phyloP scores from a whole-genome alignment of 305 asterid species.

The Fraxinus latifolia region DNA sequence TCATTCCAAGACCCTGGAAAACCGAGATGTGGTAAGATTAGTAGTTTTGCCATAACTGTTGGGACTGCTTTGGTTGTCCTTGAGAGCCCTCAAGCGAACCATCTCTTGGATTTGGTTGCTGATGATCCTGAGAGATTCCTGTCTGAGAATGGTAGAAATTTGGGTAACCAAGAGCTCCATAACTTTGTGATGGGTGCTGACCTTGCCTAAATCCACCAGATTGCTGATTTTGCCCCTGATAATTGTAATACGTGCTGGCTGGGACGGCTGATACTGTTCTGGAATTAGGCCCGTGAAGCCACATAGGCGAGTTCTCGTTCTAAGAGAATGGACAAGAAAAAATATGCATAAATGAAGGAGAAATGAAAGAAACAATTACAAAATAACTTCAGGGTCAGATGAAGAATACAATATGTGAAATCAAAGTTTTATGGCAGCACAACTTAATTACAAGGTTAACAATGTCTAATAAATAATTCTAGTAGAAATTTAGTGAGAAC shows the following conservation, averaged over 20 bases:
- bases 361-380: neutral
- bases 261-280: conserved; percentile 67
- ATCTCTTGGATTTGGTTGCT: conserved; percentile 58
- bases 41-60: conserved; percentile 75
- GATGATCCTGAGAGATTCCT: conserved; percentile 64
- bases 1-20: conserved; percentile 46
- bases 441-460: neutral
- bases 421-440: neutral
- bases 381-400: neutral
- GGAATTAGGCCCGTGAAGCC: conserved; percentile 79
- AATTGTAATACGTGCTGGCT: conserved; percentile 51
- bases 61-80: conserved; percentile 75
- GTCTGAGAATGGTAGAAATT: conserved; percentile 66
- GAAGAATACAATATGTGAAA: neutral
- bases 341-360: neutral
- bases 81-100: conserved; percentile 58
- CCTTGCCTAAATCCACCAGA: conserved; percentile 62
- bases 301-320: conserved; percentile 67
- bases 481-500: neutral
- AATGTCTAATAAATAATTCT: neutral
- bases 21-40: conserved; percentile 37
- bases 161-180: conserved; percentile 63
- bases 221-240: conserved; percentile 67
- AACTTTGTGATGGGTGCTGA: conserved; percentile 66
- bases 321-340: conserved; percentile 25